phyloP scores from a whole-genome alignment of 768 basidiomycete species.

The Suillus tomentosus region DNA sequence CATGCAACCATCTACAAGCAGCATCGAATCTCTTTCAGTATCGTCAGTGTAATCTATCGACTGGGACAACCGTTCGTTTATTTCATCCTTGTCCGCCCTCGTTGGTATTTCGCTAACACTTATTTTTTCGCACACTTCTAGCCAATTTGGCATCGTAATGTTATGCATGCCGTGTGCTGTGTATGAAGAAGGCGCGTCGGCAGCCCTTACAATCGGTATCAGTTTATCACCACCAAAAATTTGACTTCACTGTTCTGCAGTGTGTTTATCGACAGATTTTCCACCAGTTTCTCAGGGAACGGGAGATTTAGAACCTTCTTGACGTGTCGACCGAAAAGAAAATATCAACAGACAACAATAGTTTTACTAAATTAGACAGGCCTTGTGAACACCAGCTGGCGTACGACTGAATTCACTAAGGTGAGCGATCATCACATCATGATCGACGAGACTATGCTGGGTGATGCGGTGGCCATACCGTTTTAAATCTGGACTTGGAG shows the following conservation, averaged over 20 bases:
- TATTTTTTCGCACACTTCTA: not conserved
- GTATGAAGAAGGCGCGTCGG: not conserved
- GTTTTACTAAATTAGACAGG: not conserved
- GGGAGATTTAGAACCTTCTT: not conserved
- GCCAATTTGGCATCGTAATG: not conserved
- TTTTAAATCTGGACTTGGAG: not conserved
- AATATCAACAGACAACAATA: not conserved
- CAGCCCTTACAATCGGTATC: not conserved
- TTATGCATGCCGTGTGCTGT: not conserved
- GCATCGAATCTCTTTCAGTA: not conserved
- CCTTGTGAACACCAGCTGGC: not conserved
- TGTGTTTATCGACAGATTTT: not conserved
- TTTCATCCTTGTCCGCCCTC: not conserved
- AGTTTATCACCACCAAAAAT: not conserved
- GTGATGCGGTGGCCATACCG: not conserved
- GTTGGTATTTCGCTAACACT: not conserved
- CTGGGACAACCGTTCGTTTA: not conserved
- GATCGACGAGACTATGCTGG: not conserved
- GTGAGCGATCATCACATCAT: not conserved
- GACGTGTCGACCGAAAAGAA: not conserved
- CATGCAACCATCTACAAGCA: not conserved
- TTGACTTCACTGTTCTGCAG: not conserved
- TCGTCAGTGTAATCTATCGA: not conserved
- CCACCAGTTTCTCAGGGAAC: not conserved
- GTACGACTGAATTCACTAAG: not conserved